Percentiles rank a stretch among this genome's conserved stretches.
Evolutionary conservation across 257 asterid species (phyloP).

Genomic region (Solanum paucissectum): DNA sequence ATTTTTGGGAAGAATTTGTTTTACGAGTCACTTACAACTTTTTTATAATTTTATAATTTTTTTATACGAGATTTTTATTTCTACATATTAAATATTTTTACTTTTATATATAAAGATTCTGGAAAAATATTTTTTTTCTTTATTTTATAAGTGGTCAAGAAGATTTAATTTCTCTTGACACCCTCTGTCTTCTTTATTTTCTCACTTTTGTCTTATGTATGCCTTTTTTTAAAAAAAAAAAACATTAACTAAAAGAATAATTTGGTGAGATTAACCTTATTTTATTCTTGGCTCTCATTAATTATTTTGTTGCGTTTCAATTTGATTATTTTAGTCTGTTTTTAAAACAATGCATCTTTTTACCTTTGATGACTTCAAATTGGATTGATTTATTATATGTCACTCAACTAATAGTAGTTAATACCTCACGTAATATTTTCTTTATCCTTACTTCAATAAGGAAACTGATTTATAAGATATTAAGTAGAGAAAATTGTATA

Average conservation of each 20-base stretch:
- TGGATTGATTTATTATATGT: background rate
- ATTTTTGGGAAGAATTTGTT: background rate
- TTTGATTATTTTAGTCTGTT: background rate
- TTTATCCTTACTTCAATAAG: no score
- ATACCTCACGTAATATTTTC: background rate
- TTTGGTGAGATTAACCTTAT: background rate
- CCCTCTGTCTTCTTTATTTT: no score
- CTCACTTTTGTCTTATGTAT: no score
- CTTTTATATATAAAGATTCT: no score
- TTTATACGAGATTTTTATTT: no score
- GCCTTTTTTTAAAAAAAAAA: no score
- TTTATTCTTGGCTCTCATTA: background rate
- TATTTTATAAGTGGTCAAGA: background rate
- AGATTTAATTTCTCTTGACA: no score
- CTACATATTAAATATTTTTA: no score
- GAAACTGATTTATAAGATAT: no score
- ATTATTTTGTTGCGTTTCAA: background rate
- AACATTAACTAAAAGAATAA: background rate
- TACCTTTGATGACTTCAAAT: background rate
- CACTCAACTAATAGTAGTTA: background rate
- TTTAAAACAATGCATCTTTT: background rate
- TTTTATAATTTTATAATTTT: no score
- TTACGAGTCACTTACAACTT: no score
- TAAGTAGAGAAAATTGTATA: background rate
- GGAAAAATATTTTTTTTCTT: background rate